Evolutionary conservation across 768 basidiomycete genomes (phyloP).

Genomic region (Amanita exitialis): DNA sequence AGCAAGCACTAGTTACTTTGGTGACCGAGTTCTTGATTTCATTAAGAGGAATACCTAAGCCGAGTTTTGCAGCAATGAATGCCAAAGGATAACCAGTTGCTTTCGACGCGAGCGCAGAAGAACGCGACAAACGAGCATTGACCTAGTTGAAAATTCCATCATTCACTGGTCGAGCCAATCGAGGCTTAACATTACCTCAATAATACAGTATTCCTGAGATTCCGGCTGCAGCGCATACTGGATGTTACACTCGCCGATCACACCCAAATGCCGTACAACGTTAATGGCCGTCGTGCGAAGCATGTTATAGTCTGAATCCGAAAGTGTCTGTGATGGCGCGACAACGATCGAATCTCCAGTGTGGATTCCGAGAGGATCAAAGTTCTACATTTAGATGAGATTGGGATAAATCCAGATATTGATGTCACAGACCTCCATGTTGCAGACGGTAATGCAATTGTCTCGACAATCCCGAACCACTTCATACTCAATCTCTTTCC

Average conservation of each 20-base stretch:
- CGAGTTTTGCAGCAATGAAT: constrained; percentile 97
- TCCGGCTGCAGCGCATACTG: constrained; percentile 95
- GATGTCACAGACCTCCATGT: constrained; percentile 86
- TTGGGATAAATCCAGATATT: background rate
- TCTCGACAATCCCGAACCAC: constrained; percentile 96
- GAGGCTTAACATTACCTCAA: constrained; percentile 50
- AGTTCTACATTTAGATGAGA: constrained; percentile 59
- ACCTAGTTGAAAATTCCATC: constrained; percentile 26
- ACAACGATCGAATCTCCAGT: constrained; percentile 98
- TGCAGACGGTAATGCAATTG: constrained; percentile 99
- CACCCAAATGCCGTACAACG: constrained; percentile 96
- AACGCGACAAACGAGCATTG: constrained; percentile 96
- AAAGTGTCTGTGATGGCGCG: constrained; percentile 95
- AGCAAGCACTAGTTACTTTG: constrained; percentile 93
- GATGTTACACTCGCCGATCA: constrained; percentile 98
- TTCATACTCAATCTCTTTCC: constrained; percentile 99
- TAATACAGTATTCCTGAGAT: constrained; percentile 97
- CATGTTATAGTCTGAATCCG: constrained; percentile 99
- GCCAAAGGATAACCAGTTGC: constrained; percentile 97
- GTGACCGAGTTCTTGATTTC: constrained; percentile 98
- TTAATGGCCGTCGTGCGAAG: constrained; percentile 96
- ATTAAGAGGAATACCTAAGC: constrained; percentile 93
- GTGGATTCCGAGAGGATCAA: constrained; percentile 96
- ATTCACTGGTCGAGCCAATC: background rate
- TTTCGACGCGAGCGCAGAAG: constrained; percentile 95